Conservation (phyloP, 1,139 yeast genomes). For the Casaregolazyma suthepensis region DNA sequence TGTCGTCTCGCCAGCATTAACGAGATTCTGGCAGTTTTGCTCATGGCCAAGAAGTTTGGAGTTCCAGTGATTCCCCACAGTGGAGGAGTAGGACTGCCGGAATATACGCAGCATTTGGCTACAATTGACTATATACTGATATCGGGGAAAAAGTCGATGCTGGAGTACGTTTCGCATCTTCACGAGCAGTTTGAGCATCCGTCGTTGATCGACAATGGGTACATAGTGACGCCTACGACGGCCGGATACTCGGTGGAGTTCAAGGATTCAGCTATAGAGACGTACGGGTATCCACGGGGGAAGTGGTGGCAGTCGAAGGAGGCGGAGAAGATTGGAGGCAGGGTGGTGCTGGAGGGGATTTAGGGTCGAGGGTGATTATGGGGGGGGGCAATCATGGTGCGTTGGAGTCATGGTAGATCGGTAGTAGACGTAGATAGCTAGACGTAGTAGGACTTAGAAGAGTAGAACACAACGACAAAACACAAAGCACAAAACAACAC, state of each 20-base stretch:
- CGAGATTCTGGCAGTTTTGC: conserved; percentile 36
- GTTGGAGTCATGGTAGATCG: no score
- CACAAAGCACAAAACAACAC: no score
- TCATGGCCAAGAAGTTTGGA: conserved; percentile 36
- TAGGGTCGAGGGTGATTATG: background rate
- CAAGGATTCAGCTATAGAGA: conserved; percentile 30
- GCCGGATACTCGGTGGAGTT: conserved; percentile 38
- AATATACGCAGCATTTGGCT: conserved; percentile 37
- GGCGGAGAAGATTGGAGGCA: conserved; percentile 19
- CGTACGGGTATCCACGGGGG: conserved; percentile 34
- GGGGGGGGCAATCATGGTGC: background rate
- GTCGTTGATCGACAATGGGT: conserved; percentile 33
- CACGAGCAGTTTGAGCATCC: conserved; percentile 34
- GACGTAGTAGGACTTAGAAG: no score
- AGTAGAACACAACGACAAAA: no score
- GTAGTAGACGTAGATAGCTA: no score
- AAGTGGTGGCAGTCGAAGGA: conserved; percentile 33
- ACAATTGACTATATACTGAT: conserved; percentile 37
- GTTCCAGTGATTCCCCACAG: conserved; percentile 39
- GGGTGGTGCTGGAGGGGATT: conserved; percentile 15
- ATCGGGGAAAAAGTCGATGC: conserved; percentile 31
- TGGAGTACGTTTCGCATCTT: conserved; percentile 33
- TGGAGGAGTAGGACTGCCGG: conserved; percentile 40
- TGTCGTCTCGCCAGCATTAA: conserved; percentile 39
- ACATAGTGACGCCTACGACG: conserved; percentile 34